Conservation (phyloP, 2,329 filamentous ascomycete genomes). For the Claviceps sp. region DNA sequence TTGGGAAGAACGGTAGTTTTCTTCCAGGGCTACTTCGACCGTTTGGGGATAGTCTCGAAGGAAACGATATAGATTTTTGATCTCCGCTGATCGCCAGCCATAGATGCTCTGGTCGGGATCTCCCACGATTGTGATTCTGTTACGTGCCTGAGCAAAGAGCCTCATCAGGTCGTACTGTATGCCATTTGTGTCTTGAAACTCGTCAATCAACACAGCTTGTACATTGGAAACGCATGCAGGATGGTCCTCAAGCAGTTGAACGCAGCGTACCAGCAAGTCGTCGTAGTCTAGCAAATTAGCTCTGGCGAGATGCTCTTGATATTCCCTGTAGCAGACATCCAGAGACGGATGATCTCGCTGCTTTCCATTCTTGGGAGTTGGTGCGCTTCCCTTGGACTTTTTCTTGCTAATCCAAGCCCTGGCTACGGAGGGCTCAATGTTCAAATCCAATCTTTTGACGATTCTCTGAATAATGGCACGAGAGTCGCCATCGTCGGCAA, state of each 20-base stretch:
- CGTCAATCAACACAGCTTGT: constrained; percentile 83
- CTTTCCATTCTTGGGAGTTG: constrained; percentile 26
- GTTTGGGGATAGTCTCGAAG: constrained; percentile 64
- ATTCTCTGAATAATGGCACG: constrained; percentile 70
- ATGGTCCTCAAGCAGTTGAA: constrained; percentile 58
- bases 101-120: constrained; percentile 98
- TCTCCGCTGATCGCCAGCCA: constrained; percentile 85
- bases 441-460: constrained; percentile 57
- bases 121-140: constrained; percentile 84
- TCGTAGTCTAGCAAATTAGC: constrained; percentile 90
- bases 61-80: constrained; percentile 73
- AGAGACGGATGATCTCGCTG: constrained; percentile 42
- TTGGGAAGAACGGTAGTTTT: constrained; percentile 88
- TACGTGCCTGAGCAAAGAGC: constrained; percentile 59
- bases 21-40: constrained; percentile 71
- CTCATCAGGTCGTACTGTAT: constrained; percentile 93
- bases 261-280: constrained; percentile 74
- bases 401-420: constrained; percentile 61
- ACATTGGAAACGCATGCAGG: constrained; percentile 80
- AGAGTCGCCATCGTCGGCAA: constrained; percentile 75
- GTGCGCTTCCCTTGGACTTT: constrained; percentile 42
- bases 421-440: constrained; percentile 56
- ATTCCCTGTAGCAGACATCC: constrained; percentile 55
- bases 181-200: constrained; percentile 94
- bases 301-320: constrained; percentile 58